phyloP scores from a whole-genome alignment of 441 rosid species.

The Bruguiera hainesii region DNA sequence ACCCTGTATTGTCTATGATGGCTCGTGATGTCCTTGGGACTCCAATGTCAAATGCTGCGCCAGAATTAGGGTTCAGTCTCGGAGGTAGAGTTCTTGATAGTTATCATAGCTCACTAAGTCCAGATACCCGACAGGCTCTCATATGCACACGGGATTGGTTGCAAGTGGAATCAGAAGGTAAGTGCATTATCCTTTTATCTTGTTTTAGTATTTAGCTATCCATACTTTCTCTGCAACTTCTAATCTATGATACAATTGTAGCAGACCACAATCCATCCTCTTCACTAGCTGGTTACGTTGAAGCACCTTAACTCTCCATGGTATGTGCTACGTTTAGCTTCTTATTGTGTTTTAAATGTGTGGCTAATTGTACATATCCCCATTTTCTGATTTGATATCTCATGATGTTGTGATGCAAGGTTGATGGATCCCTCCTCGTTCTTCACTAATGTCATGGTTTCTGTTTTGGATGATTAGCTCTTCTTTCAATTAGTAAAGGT shows the following conservation, averaged over 20 bases:
- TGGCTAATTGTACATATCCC: not conserved
- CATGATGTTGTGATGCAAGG: conserved; percentile 27
- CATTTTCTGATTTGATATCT: conserved; percentile 10
- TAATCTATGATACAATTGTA: conserved; percentile 14
- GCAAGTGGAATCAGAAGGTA: conserved; percentile 61
- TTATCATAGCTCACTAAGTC: conserved; percentile 47
- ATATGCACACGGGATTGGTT: conserved; percentile 86
- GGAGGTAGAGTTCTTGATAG: conserved; percentile 61
- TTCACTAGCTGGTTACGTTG: conserved; percentile 34
- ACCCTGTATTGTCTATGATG: conserved; percentile 91
- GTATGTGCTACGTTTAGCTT: conserved; percentile 24
- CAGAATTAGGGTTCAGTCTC: conserved; percentile 47
- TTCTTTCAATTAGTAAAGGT: conserved; percentile 2
- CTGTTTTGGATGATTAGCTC: conserved; percentile 4
- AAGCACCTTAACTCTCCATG: conserved; percentile 31
- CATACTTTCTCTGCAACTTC: not conserved
- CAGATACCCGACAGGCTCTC: conserved; percentile 77
- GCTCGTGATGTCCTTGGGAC: conserved; percentile 88
- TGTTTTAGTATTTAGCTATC: not conserved
- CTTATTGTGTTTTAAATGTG: not conserved
- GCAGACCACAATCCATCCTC: conserved; percentile 46
- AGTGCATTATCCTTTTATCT: conserved; percentile 11
- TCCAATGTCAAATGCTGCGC: conserved; percentile 64
- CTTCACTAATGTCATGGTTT: not conserved
- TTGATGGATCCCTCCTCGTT: conserved; percentile 14